These are phyloP conservation scores for Russula sp. DNA, from an alignment of 768 basidiomycete genomes.

Conservation along the genomic window DNA sequence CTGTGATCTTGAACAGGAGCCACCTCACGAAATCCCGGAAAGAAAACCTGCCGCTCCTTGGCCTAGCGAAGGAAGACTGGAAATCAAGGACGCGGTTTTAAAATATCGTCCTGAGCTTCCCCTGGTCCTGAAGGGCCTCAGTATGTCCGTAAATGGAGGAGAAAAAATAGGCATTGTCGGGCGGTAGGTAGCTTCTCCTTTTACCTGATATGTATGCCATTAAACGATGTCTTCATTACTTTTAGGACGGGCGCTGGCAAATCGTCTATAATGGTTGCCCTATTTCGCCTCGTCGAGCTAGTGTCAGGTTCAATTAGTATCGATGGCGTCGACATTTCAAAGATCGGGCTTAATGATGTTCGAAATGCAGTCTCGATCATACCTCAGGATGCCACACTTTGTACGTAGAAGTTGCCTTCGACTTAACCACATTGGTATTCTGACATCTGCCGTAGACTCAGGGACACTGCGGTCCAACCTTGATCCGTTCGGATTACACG, in stretches of 20 bases:
- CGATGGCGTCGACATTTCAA: constrained; percentile 82
- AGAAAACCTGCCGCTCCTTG: constrained; percentile 59
- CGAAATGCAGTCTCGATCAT: constrained; percentile 71
- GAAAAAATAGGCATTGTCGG: constrained; percentile 95
- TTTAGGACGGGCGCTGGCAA: constrained; percentile 78
- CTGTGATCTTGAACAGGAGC: constrained; percentile 76
- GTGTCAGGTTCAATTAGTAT: constrained; percentile 70
- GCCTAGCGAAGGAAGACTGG: constrained; percentile 72
- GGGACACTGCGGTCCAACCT: constrained; percentile 84
- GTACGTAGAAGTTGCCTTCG: constrained; percentile 45
- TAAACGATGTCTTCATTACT: constrained; percentile 6
- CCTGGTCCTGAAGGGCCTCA: constrained; percentile 75
- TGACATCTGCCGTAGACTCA: constrained; percentile 48
- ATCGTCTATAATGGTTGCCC: constrained; percentile 85
- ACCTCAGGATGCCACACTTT: constrained; percentile 65
- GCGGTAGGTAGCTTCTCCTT: constrained; percentile 38
- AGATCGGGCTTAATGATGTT: constrained; percentile 72
- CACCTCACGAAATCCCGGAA: constrained; percentile 62
- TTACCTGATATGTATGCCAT: constrained; percentile 5
- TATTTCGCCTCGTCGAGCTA: constrained; percentile 84
- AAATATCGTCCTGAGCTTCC: constrained; percentile 88
- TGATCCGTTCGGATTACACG: constrained; percentile 81
- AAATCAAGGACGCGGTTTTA: constrained; percentile 73
- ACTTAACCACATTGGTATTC: constrained; percentile 34
- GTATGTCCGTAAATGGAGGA: constrained; percentile 63